A percentile compares a stretch with the other conserved stretches of the same genome.
Conservation (phyloP, 2,329 filamentous ascomycete species). For the Podosphaera aphanis region DNA sequence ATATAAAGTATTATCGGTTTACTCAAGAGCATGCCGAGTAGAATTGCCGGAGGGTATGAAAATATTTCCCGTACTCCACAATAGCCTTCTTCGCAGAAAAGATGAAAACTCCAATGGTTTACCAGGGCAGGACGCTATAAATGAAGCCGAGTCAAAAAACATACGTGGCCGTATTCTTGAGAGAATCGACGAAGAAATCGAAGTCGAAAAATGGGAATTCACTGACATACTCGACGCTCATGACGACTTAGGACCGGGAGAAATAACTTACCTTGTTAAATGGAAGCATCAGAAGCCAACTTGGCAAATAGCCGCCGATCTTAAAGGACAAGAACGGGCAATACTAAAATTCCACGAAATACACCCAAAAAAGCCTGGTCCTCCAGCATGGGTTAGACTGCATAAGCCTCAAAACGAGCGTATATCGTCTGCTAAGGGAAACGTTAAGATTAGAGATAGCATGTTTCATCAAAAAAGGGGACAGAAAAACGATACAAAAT, state of each 20-base stretch:
- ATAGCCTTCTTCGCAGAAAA: not conserved
- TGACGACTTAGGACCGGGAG: not conserved
- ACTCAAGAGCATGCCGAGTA: not conserved
- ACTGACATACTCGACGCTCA: not conserved
- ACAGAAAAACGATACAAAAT: too few relatives aligned
- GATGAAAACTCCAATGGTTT: not conserved
- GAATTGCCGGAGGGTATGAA: not conserved
- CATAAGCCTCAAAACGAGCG: too few relatives aligned
- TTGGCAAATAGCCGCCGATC: not conserved
- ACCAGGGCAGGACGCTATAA: not conserved
- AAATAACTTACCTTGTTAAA: not conserved
- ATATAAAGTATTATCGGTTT: not conserved
- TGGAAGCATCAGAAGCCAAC: not conserved
- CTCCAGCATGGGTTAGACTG: too few relatives aligned
- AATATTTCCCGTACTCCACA: constrained; percentile 1
- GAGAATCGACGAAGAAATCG: not conserved
- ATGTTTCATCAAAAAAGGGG: too few relatives aligned
- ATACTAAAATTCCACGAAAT: too few relatives aligned
- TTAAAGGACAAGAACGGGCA: not conserved
- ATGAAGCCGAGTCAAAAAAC: not conserved
- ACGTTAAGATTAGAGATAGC: too few relatives aligned
- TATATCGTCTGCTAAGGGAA: too few relatives aligned
- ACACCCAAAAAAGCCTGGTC: too few relatives aligned
- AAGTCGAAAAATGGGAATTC: not conserved
- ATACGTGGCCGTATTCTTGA: not conserved